phyloP scores from a whole-genome alignment of 139 green algal species.

The Chlorella sp. region DNA sequence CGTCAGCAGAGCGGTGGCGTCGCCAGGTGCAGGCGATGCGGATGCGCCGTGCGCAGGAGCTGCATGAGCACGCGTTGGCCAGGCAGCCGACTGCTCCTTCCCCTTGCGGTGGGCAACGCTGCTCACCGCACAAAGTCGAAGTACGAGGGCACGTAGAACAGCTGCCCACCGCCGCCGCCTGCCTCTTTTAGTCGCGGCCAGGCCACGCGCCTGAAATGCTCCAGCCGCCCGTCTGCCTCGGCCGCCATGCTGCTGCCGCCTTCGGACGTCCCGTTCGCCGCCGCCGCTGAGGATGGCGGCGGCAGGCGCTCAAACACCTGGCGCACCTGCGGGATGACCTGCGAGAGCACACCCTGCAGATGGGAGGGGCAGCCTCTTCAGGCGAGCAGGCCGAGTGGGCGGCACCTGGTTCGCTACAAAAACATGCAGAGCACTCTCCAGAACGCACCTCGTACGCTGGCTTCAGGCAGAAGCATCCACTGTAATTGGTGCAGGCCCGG shows the following conservation, averaged over 20 bases:
- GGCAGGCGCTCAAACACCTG: slow-evolving; percentile 91
- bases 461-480: slow-evolving; percentile 52
- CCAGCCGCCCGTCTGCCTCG: slow-evolving; percentile 75
- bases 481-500: slow-evolving; percentile 53
- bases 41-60: too few relatives aligned
- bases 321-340: slow-evolving; percentile 73
- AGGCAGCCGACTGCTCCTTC: background rate
- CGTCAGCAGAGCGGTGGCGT: too few relatives aligned
- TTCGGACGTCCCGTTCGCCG: too few relatives aligned
- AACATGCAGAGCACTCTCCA: too few relatives aligned
- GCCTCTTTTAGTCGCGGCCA: slow-evolving; percentile 79
- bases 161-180: slow-evolving; percentile 39
- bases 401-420: too few relatives aligned
- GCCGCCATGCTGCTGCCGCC: slow-evolving; percentile 23
- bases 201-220: slow-evolving; percentile 78
- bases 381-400: too few relatives aligned
- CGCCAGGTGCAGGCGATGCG: too few relatives aligned
- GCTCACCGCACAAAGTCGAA: slow-evolving; percentile 92
- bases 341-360: slow-evolving; percentile 74
- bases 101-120: background rate
- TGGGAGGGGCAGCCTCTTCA: slow-evolving; percentile 30
- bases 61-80: too few relatives aligned
- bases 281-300: background rate
- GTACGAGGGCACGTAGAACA: slow-evolving; percentile 91
- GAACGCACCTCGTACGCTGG: too few relatives aligned